Percentiles rank a stretch among this genome's conserved stretches.
Conservation (phyloP, 805 yeast genomes). For the Suhomyces prunicola region DNA sequence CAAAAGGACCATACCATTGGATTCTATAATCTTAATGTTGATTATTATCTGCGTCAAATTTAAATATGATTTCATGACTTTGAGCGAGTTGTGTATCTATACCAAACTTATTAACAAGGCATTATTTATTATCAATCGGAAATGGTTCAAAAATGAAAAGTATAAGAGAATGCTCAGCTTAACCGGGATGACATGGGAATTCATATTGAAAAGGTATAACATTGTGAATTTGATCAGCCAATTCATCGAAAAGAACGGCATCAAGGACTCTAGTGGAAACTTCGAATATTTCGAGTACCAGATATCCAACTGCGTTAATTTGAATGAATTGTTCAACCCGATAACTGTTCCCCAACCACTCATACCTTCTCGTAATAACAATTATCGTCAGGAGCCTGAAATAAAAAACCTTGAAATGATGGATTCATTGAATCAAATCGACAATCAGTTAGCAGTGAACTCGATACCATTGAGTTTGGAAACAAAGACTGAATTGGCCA, state of each 20-base stretch:
- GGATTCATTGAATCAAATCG: not conserved
- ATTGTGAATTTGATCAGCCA: constrained; percentile 28
- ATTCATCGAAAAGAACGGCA: constrained; percentile 16
- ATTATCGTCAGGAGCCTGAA: not conserved
- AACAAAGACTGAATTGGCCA: constrained; percentile 25
- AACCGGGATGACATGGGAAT: constrained; percentile 43
- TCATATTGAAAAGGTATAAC: constrained; percentile 33
- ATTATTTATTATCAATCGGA: constrained; percentile 39
- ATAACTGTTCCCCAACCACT: constrained; percentile 45
- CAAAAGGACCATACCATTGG: constrained; percentile 58
- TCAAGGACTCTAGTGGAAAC: not conserved
- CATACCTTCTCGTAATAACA: not conserved
- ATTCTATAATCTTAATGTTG: constrained; percentile 51
- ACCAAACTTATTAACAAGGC: constrained; percentile 42
- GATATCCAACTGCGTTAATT: constrained; percentile 35
- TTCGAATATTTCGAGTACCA: constrained; percentile 41
- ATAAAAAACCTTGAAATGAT: not conserved
- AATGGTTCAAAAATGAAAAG: constrained; percentile 46
- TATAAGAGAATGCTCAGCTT: constrained; percentile 44
- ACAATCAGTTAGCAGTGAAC: constrained; percentile 6
- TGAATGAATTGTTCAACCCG: constrained; percentile 39
- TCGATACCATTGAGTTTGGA: constrained; percentile 8
- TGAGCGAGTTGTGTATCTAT: constrained; percentile 34
- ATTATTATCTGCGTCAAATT: constrained; percentile 53
- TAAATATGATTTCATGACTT: constrained; percentile 39